Base-by-base conservation (phyloP, 306 rosid genomes). In the Fragaria iinumae region DNA sequence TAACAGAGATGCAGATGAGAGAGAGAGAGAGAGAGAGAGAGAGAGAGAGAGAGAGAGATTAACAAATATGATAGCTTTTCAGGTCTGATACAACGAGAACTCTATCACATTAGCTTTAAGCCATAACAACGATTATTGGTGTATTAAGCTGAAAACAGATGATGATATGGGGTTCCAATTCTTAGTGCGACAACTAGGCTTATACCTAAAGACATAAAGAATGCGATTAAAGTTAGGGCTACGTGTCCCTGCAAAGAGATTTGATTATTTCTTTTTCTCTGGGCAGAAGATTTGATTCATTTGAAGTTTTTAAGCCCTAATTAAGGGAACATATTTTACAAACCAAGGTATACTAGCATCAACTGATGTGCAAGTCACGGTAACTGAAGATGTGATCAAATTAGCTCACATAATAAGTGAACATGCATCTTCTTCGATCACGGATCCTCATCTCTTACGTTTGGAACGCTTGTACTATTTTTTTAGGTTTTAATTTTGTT, bases 101-200 rank as follows among this genome's bases (percentile, higher is more conserved):
- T 38, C 29, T 38, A 66, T 38, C 25, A 20, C 48, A 38, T 66
- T 39, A 38, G 11, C 49, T 66, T 66, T 38, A 66, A 18, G 69
- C 44, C 21, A 65, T 36, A 65, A 65, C 67, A 62, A 8, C 36
- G 36, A 62, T 63, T 9, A 63, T 32, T 29, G 32, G 41, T 57
- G 64, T 63, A 63, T 63, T 63, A 63, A 63, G 68, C 43, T 63
- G 44, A 63, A 32, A 32, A 12, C 68, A 39, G 68, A 63, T 16
- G 43, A 63, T 63, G 68, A 63, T 32, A 32, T 63, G 68, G 67
- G 68, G 68, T 63, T 32, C 43, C 68, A 29, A 62, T 27, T 62
- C 36, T 29, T 16, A 32, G 68, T 47, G 74, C 74, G 59, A 69
- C 74, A 45, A n/a, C 32, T 13, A 41, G 41, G 59, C n/a, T 25